Evolutionary conservation across 345 rosid genomes (phyloP).

Genomic region (Physaria fendleri): DNA sequence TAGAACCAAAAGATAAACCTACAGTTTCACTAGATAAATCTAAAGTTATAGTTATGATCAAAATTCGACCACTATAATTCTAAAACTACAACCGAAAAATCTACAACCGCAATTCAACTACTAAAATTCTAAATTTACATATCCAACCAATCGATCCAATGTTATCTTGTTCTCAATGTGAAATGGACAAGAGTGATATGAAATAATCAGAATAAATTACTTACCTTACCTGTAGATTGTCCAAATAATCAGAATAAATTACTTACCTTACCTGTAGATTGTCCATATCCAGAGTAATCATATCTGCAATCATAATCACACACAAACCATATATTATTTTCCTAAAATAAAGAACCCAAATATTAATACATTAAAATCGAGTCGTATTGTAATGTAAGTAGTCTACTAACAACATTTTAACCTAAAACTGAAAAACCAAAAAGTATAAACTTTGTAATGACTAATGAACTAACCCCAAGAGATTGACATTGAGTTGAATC

Average conservation of each 20-base stretch:
- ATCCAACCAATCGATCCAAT: no score
- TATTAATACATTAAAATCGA: background rate
- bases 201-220: background rate
- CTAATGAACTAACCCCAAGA: constrained; percentile 61
- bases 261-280: constrained; percentile 81
- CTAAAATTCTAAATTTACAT: no score
- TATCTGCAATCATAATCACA: constrained; percentile 43
- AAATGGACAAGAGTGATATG: background rate
- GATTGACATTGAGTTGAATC: constrained; percentile 66
- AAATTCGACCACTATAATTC: no score
- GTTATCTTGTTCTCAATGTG: no score
- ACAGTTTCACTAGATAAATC: no score
- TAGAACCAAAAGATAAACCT: no score
- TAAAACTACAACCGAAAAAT: no score
- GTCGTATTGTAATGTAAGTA: background rate
- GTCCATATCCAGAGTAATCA: constrained; percentile 90
- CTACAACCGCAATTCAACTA: no score
- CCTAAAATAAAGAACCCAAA: background rate
- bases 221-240: constrained; percentile 84
- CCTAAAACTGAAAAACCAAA: background rate
- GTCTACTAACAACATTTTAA: no score
- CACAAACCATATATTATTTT: background rate
- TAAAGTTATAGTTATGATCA: no score
- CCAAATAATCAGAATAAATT: constrained; percentile 40
- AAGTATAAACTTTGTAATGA: background rate